phyloP scores from a whole-genome alignment of 129 eudicot species.

The Arctium minus region DNA sequence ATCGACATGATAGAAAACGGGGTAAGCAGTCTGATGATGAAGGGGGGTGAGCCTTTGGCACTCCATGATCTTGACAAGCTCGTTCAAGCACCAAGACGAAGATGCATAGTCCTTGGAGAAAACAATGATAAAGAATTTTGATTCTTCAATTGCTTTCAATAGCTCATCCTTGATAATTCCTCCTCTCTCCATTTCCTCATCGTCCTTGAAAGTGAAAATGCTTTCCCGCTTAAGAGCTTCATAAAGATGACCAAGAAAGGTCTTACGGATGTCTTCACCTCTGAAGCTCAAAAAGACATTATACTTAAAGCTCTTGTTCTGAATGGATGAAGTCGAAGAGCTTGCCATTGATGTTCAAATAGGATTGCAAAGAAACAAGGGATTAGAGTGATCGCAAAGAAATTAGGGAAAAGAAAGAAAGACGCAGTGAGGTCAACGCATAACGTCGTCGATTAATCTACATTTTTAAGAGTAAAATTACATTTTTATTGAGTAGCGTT shows the following conservation, averaged over 20 bases:
- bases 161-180: neutral
- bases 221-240: neutral
- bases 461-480: too few relatives aligned
- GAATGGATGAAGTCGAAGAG: neutral
- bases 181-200: neutral
- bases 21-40: neutral
- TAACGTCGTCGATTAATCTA: too few relatives aligned
- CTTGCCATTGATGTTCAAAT: neutral
- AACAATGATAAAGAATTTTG: neutral
- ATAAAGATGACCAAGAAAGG: too few relatives aligned
- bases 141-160: neutral
- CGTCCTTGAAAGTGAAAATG: conserved; percentile 1
- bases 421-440: too few relatives aligned
- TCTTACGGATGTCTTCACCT: too few relatives aligned
- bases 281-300: too few relatives aligned
- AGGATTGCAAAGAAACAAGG: too few relatives aligned
- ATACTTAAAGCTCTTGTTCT: too few relatives aligned
- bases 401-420: too few relatives aligned
- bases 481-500: too few relatives aligned
- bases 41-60: neutral
- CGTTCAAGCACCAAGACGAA: neutral
- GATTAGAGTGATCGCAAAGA: too few relatives aligned
- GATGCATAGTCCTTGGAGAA: neutral
- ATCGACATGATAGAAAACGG: conserved; percentile 1
- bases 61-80: conserved; percentile 1